phyloP scores from a whole-genome alignment of 2,329 filamentous ascomycete species.

The Didymella glomerata region DNA sequence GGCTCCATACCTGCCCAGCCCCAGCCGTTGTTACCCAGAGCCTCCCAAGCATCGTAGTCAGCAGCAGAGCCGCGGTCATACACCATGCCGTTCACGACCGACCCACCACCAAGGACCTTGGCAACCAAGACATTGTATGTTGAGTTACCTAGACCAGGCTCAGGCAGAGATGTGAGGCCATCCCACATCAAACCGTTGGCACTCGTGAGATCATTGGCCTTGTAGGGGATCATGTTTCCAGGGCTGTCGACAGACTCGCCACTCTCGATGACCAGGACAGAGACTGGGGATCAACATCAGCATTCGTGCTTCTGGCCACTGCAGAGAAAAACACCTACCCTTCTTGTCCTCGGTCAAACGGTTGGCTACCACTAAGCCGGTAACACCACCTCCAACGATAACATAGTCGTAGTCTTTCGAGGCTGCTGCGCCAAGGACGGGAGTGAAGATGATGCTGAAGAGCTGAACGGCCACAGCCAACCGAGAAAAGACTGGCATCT shows the following conservation, averaged over 20 bases:
- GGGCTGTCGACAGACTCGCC: constrained; percentile 37
- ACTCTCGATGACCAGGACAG: constrained; percentile 40
- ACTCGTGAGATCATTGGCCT: constrained; percentile 36
- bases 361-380: constrained; percentile 41
- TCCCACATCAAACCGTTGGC: constrained; percentile 34
- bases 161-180: constrained; percentile 32
- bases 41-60: constrained; percentile 63
- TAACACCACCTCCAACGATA: constrained; percentile 44
- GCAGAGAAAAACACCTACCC: constrained; percentile 22
- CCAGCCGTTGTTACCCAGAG: constrained; percentile 68
- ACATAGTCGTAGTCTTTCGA: constrained; percentile 42
- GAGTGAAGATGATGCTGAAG: constrained; percentile 31
- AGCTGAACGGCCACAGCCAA: constrained; percentile 39
- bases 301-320: not conserved
- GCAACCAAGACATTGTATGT: constrained; percentile 36
- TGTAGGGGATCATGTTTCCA: constrained; percentile 38
- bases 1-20: constrained; percentile 59
- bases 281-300: constrained; percentile 25
- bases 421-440: constrained; percentile 25
- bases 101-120: constrained; percentile 41
- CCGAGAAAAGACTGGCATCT: constrained; percentile 39
- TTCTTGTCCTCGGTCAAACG: constrained; percentile 37
- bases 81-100: constrained; percentile 50
- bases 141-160: constrained; percentile 32
- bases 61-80: constrained; percentile 46